Evolutionary conservation across 306 rosid species (phyloP).

Genomic region (Aeschynomene evenia): DNA sequence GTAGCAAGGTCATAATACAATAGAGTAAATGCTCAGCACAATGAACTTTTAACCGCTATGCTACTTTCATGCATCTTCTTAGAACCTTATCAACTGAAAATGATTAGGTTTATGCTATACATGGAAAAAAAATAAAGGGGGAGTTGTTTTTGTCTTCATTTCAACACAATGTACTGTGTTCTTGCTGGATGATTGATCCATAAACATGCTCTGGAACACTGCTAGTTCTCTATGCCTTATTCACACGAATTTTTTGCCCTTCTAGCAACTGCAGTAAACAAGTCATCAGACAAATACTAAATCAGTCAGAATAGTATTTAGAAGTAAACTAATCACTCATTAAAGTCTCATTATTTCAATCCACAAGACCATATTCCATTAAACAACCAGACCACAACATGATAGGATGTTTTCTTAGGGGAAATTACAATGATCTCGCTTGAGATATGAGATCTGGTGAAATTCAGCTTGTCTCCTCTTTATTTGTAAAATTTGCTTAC

Average conservation of each 20-base stretch:
- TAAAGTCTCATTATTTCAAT: slow-evolving; percentile 11
- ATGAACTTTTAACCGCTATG: slow-evolving; percentile 19
- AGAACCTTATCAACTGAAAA: slow-evolving; percentile 22
- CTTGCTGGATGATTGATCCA: slow-evolving; percentile 20
- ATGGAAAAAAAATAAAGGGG: slow-evolving; percentile 12
- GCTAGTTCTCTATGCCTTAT: slow-evolving; percentile 62
- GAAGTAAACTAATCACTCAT: slow-evolving; percentile 19
- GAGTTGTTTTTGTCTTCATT: slow-evolving; percentile 17
- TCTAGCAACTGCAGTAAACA: slow-evolving; percentile 69
- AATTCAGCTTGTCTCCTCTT: no score
- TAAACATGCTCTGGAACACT: slow-evolving; percentile 23
- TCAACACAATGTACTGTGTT: slow-evolving; percentile 14
- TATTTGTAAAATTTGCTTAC: no score
- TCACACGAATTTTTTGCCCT: slow-evolving; percentile 82
- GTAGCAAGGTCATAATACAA: slow-evolving; percentile 21
- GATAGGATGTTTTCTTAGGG: no score
- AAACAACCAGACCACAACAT: slow-evolving; percentile 13
- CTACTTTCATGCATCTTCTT: not conserved
- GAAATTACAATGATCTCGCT: no score
- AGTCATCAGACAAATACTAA: not conserved
- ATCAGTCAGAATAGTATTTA: not conserved
- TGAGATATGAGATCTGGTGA: no score
- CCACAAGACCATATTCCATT: slow-evolving; percentile 14
- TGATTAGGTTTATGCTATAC: slow-evolving; percentile 30
- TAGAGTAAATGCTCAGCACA: slow-evolving; percentile 5